Evolutionary conservation across 176 grass and related monocot species (phyloP), one percentile per base, ranked within the genome.

Genomic region (Metroxylon sagu): DNA sequence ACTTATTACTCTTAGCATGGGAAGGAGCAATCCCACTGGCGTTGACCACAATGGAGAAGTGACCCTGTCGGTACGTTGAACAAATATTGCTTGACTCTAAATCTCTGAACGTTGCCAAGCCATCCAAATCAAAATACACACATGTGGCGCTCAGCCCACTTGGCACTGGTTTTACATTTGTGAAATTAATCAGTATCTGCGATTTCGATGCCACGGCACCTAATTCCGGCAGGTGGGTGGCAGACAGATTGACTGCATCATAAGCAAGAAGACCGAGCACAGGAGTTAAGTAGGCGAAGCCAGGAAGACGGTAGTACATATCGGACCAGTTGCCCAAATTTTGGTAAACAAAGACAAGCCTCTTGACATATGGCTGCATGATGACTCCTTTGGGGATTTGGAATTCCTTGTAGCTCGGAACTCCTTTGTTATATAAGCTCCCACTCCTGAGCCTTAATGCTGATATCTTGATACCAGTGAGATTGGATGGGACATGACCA

Each of bases 1-100:
- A 61, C 6, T 77, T 83, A 54, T 57, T 73, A 14, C 71, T 72
- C 74, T 92, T 85, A 15, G 51, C 27, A 18, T 26, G 50, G 21
- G 78, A 8, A 65, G 87, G 79, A 89, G 73, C 63, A 56, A 83
- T 26, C 29, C 23, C 81, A 4, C 61, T 89, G 6, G 84, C 77
- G 69, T 92, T 98, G 26, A 89, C 81, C 66, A 88, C 94, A n/a
- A 99, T 85, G 0, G 85, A 82, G 18, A 99, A 77, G 73, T 99
- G 94, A 25, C 94, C 94, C 29, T 75, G 79, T 6, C 68, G 73
- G 39, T 61, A 81, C 1, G 70, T 76, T 2, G 62, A 43, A 64
- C 94, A 99, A 14, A 62, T 48, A 48, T 76, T 74, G 48, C 39
- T 68, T 5, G 53, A 68, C 66, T 62, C 74, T 57, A 86, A 39